phyloP scores from a whole-genome alignment of 345 rosid species.

The Syzygium aromaticum region DNA sequence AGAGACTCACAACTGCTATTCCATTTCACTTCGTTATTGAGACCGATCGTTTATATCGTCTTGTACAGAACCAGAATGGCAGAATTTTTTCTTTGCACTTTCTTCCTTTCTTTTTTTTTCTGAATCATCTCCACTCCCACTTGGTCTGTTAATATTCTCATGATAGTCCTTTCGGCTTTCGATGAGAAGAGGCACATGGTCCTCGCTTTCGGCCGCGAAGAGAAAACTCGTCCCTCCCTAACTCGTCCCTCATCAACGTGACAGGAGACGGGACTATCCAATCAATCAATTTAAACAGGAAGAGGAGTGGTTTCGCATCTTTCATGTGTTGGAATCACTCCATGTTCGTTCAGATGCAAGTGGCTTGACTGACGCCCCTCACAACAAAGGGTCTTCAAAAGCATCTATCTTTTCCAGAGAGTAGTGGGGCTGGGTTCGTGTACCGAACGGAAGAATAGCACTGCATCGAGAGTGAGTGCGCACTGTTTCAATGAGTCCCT shows the following conservation, averaged over 20 bases:
- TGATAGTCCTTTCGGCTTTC: neutral
- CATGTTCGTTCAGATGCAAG: neutral
- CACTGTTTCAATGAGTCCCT: neutral
- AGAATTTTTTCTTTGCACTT: neutral
- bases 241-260: neutral
- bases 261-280: neutral
- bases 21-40: neutral
- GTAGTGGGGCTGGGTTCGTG: neutral
- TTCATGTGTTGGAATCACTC: neutral
- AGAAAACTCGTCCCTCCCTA: neutral
- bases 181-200: neutral
- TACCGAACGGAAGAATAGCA: neutral
- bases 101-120: neutral
- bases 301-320: neutral
- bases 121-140: neutral
- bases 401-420: neutral
- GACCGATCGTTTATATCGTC: neutral
- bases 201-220: neutral
- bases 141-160: neutral
- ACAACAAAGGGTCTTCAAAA: neutral
- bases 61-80: neutral
- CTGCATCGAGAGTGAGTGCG: neutral
- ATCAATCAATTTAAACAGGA: neutral
- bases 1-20: neutral
- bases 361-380: neutral